phyloP scores from a whole-genome alignment of 805 yeast genomes.

The Torulaspora gathmanii region DNA sequence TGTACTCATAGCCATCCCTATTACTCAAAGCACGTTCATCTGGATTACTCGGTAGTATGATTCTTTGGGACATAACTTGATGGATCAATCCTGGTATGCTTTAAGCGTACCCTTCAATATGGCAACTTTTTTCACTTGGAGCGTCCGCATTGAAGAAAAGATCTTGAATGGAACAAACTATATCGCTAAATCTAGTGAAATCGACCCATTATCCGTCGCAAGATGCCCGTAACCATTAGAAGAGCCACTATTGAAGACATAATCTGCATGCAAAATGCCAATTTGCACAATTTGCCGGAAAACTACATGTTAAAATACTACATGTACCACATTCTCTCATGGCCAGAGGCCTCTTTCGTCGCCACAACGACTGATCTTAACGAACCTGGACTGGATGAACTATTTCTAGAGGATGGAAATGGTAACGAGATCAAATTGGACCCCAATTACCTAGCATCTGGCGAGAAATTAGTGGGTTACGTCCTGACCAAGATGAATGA shows the following conservation, averaged over 20 bases:
- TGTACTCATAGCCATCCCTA: constrained; percentile 29
- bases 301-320: constrained; percentile 90
- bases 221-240: constrained; percentile 82
- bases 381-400: constrained; percentile 33
- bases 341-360: constrained; percentile 98
- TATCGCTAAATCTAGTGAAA: not conserved
- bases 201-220: not conserved
- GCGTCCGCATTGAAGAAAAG: not conserved
- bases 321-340: constrained; percentile 85
- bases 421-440: constrained; percentile 45
- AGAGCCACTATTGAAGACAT: constrained; percentile 81
- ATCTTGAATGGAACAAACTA: not conserved
- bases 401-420: constrained; percentile 22
- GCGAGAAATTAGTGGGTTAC: constrained; percentile 90
- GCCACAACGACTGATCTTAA: constrained; percentile 66
- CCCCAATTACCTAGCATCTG: constrained; percentile 56
- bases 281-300: constrained; percentile 87
- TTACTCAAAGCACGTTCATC: constrained; percentile 9
- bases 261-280: constrained; percentile 95
- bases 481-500: constrained; percentile 96
- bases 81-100: not conserved
- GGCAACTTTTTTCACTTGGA: constrained; percentile 1
- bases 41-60: constrained; percentile 28
- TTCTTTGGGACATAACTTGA: constrained; percentile 23
- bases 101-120: constrained; percentile 1